Conservation (phyloP, 129 eudicot genomes). For the Artemisia argyi region DNA sequence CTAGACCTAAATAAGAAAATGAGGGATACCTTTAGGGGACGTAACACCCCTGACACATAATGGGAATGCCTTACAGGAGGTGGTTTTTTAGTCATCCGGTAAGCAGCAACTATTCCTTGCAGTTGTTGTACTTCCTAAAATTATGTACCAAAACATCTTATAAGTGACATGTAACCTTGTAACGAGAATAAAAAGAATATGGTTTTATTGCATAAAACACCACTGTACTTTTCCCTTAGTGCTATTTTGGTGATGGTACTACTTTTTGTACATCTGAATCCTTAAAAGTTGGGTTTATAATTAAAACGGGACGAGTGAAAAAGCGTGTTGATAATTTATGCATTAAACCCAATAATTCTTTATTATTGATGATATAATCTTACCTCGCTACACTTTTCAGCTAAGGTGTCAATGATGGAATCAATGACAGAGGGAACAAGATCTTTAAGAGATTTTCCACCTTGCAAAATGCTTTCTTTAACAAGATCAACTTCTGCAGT, state of each 20-base stretch:
- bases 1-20: constrained; percentile 59
- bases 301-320: no score
- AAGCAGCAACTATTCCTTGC: constrained; percentile 89
- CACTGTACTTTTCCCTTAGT: no score
- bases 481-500: constrained; percentile 83
- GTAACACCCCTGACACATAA: constrained; percentile 81
- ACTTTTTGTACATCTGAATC: no score
- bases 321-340: no score
- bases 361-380: background rate
- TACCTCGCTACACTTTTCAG: constrained; percentile 84
- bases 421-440: constrained; percentile 58
- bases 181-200: no score
- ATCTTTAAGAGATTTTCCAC: constrained; percentile 68
- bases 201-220: no score
- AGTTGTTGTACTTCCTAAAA: constrained; percentile 80
- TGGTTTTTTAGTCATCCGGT: constrained; percentile 91
- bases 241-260: no score
- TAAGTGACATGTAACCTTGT: background rate
- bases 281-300: no score
- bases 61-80: constrained; percentile 94
- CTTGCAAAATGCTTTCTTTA: constrained; percentile 70
- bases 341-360: no score
- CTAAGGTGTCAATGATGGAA: constrained; percentile 63
- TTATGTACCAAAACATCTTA: constrained; percentile 12
- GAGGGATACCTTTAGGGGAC: constrained; percentile 27